Evolutionary conservation across 176 grass and related monocot genomes (phyloP), one percentile per base, ranked within the genome.

Genomic region (bread wheat (Triticum aestivum)): DNA sequence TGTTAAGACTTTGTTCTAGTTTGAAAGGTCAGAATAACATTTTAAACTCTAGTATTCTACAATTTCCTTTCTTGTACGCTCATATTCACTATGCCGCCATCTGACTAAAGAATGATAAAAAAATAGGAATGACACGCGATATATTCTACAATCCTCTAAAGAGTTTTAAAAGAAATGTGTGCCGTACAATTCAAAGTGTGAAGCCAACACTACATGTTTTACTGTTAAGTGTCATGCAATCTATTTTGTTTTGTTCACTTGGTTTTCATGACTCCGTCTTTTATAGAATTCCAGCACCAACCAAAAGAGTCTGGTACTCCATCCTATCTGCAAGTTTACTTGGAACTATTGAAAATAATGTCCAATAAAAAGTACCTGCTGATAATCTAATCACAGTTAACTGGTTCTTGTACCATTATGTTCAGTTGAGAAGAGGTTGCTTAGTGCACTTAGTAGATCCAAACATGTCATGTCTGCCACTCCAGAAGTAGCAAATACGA

Each of bases 1-100:
- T 77, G 77, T 81, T 64, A 79, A 77, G 86, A 71, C 81, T 78
- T 58, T 88, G 82, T 88, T 91, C 82, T 88, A 56, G 3, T 88
- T 88, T 68, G 90, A 91, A 91, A 78, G 24, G 86, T 85, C 86
- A 85, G 64, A 45, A 41, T 77, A 82, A 78, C 37, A 65, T 65
- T 78, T 81, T 18, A 67, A 81, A 68, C 37, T 29, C n/a, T 6
- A 64, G 6, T 41, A 82, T 30, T 14, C 27, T 68, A 9, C 38
- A 15, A 20, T 65, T 77, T 42, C 5, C 49, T 76, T 81, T 80
- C 3, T 61, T 30, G 47, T 61, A 74, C 59, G 35, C 47, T 69
- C 69, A 69, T 91, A 33, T 84, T 91, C 75, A 76, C 39, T 6
- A 32, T 61, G 81, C 85, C 17, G 6, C 32, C 32, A 45, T 87